Evolutionary conservation across 257 asterid genomes (phyloP).

Genomic region (Nicotiana paniculata): DNA sequence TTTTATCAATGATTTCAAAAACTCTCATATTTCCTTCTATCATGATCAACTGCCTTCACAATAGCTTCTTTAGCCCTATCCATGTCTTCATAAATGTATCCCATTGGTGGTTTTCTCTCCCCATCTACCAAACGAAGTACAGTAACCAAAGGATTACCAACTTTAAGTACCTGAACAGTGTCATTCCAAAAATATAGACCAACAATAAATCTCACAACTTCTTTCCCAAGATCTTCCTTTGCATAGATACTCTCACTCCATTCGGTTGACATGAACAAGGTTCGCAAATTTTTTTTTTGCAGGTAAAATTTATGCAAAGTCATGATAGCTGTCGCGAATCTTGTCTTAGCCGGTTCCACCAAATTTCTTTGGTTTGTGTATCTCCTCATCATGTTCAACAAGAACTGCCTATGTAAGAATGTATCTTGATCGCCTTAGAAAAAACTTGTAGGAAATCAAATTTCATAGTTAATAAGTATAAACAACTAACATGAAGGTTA

Average conservation of each 20-base stretch:
- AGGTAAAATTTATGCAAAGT: neutral
- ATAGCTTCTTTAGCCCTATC: neutral
- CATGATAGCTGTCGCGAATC: too few species aligned
- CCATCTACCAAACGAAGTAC: neutral
- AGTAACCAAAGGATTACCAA: neutral
- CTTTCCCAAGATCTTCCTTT: neutral
- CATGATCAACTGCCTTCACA: neutral
- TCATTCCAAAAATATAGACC: neutral
- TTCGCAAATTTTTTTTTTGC: too few species aligned
- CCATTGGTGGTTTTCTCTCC: neutral
- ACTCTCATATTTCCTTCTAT: neutral
- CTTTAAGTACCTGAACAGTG: neutral
- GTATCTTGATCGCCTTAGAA: too few species aligned
- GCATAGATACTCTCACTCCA: neutral
- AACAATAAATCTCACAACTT: neutral
- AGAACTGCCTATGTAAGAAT: too few species aligned
- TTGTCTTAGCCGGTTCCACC: too few species aligned
- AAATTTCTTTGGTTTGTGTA: too few species aligned
- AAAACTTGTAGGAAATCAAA: too few species aligned
- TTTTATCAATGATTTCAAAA: neutral
- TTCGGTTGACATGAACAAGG: neutral
- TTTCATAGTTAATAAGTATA: too few species aligned
- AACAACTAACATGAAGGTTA: too few species aligned
- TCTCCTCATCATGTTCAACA: too few species aligned
- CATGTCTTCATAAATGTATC: constrained; percentile 1